Conservation (phyloP, 176 grass and related monocot species). For the Aegilops longissima region DNA sequence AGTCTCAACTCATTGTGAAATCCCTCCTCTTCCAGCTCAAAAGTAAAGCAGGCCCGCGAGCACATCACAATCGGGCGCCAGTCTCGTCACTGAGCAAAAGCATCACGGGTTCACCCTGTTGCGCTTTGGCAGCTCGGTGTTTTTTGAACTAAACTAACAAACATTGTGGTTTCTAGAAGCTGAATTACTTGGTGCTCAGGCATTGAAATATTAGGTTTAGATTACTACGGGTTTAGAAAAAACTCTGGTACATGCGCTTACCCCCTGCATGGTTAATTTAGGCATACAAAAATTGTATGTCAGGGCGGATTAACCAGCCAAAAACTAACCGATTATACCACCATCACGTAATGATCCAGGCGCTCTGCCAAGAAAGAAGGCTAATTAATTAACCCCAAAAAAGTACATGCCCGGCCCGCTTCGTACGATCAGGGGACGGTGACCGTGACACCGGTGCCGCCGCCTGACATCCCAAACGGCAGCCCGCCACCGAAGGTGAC, state of each 20-base stretch:
- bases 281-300: neutral
- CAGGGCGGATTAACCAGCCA: neutral
- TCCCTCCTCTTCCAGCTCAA: conserved; percentile 24
- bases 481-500: conserved; percentile 9
- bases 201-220: too few species aligned
- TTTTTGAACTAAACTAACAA: too few species aligned
- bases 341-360: neutral
- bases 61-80: neutral
- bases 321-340: neutral
- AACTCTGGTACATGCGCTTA: neutral
- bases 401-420: neutral
- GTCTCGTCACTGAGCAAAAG: neutral
- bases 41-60: neutral
- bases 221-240: too few species aligned
- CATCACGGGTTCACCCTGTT: neutral
- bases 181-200: too few species aligned
- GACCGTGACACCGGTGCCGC: conserved; percentile 39
- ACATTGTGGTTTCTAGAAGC: too few species aligned
- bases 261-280: neutral
- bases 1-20: neutral
- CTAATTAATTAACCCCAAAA: neutral
- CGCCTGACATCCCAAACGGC: conserved; percentile 32
- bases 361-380: neutral
- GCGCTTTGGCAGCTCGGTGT: too few species aligned
- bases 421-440: conserved; percentile 40